Percentiles rank a stretch among this genome's conserved stretches.
Conservation (phyloP, 2,329 filamentous ascomycete genomes). For the Pseudocercospora ulei region DNA sequence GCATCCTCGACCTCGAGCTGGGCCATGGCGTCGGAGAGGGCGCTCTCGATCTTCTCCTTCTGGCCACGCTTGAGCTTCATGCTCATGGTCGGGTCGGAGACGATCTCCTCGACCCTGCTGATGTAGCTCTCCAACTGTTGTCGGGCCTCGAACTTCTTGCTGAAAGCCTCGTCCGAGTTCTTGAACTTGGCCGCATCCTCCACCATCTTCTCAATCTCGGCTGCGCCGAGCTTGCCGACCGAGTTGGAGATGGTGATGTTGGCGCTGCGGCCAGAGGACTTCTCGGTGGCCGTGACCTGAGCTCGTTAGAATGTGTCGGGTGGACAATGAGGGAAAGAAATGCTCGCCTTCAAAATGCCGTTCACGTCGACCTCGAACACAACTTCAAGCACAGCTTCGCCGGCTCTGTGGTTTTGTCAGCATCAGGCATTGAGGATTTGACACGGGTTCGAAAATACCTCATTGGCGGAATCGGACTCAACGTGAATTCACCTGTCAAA, state of each 20-base stretch:
- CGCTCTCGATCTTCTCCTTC: conserved; percentile 99
- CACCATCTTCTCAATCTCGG: conserved; percentile 98
- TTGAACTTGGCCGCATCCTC: conserved; percentile 98
- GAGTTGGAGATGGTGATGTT: conserved; percentile 99
- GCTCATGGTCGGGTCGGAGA: conserved; percentile 89
- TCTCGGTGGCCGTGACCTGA: conserved; percentile 98
- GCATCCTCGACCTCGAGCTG: conserved; percentile 94
- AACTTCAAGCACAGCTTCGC: conserved; percentile 91
- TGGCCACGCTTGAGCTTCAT: conserved; percentile 97
- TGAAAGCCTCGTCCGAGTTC: conserved; percentile 93
- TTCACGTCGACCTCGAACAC: conserved; percentile 99
- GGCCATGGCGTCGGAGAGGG: conserved; percentile 93
- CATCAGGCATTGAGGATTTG: not conserved
- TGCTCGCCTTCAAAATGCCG: conserved; percentile 91
- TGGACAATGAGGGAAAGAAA: no score
- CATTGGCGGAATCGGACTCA: conserved; percentile 65
- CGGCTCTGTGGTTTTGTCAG: conserved; percentile 45
- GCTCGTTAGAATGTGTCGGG: conserved; percentile 39
- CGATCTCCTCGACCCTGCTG: conserved; percentile 94
- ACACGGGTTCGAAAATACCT: conserved; percentile 35
- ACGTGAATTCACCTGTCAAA: conserved; percentile 65
- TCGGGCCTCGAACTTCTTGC: conserved; percentile 97
- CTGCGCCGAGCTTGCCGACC: conserved; percentile 89
- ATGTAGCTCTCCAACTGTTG: conserved; percentile 99
- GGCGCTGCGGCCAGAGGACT: conserved; percentile 91